These are phyloP conservation scores for Fusarium brachygibbosum DNA, from an alignment of 2,329 filamentous ascomycete species.

Conservation along the genomic window DNA sequence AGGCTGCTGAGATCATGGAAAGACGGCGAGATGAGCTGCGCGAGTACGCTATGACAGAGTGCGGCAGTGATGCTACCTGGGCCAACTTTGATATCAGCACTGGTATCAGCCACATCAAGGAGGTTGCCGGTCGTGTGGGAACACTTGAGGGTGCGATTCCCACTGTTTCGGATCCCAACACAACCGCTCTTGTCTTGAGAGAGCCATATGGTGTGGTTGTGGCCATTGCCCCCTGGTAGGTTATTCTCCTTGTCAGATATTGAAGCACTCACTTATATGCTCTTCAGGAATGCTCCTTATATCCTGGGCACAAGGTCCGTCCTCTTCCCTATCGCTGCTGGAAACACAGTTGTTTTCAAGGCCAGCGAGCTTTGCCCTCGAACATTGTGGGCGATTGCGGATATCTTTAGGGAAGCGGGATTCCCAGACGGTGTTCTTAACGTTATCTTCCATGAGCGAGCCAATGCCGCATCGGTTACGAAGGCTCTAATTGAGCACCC, in stretches of 20 bases:
- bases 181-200: constrained; percentile 73
- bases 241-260: not conserved
- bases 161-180: constrained; percentile 47
- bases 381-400: constrained; percentile 72
- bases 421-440: constrained; percentile 82
- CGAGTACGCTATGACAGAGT: constrained; percentile 69
- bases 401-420: constrained; percentile 78
- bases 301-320: constrained; percentile 69
- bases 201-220: constrained; percentile 86
- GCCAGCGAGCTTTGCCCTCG: constrained; percentile 77
- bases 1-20: constrained; percentile 75
- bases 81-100: constrained; percentile 56
- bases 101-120: constrained; percentile 57
- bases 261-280: not conserved
- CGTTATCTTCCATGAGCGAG: constrained; percentile 74
- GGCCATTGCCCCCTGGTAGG: constrained; percentile 84
- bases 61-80: constrained; percentile 57
- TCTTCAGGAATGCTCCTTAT: constrained; percentile 67
- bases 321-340: constrained; percentile 76
- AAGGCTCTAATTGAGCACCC: constrained; percentile 75
- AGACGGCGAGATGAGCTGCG: constrained; percentile 71
- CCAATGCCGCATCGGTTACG: constrained; percentile 77
- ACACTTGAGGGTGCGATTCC: constrained; percentile 57
- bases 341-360: constrained; percentile 83
- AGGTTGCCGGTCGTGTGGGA: constrained; percentile 60